These are phyloP conservation scores for Termitomyces sp. DNA, from an alignment of 768 basidiomycete genomes.

Conservation along the genomic window DNA sequence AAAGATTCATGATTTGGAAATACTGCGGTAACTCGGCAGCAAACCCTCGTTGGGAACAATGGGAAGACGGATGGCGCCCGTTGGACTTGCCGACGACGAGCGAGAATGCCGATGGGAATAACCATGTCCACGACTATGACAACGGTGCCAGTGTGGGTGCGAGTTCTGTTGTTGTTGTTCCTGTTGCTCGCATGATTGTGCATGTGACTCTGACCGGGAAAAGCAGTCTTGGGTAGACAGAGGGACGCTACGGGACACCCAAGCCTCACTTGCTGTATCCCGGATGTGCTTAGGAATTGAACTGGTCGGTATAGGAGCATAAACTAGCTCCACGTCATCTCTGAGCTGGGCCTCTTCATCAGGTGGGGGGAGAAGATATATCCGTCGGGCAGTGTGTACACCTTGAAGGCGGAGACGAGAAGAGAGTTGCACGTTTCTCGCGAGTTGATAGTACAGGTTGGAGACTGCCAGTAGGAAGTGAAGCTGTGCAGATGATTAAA, in stretches of 20 bases:
- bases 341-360: conserved; percentile 9
- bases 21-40: conserved; percentile 24
- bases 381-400: conserved; percentile 41
- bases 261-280: conserved; percentile 58
- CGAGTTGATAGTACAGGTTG: conserved; percentile 53
- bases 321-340: conserved; percentile 41
- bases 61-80: conserved; percentile 39
- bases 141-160: conserved; percentile 23
- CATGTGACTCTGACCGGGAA: conserved; percentile 17
- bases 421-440: conserved; percentile 23
- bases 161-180: conserved; percentile 14
- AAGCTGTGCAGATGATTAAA: conserved; percentile 34
- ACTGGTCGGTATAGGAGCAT: conserved; percentile 61
- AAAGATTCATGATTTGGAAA: conserved; percentile 11
- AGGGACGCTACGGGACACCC: conserved; percentile 40
- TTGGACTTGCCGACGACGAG: conserved; percentile 19
- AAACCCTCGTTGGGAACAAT: conserved; percentile 40
- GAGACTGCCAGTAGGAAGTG: conserved; percentile 74
- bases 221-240: conserved; percentile 8
- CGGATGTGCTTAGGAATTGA: conserved; percentile 47
- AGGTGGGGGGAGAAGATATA: conserved; percentile 51
- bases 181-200: conserved; percentile 13
- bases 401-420: conserved; percentile 13
- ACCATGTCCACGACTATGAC: conserved; percentile 21
- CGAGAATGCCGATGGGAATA: conserved; percentile 18